Conservation (phyloP, 208 protist species). For the Acanthamoeba sp. region DNA sequence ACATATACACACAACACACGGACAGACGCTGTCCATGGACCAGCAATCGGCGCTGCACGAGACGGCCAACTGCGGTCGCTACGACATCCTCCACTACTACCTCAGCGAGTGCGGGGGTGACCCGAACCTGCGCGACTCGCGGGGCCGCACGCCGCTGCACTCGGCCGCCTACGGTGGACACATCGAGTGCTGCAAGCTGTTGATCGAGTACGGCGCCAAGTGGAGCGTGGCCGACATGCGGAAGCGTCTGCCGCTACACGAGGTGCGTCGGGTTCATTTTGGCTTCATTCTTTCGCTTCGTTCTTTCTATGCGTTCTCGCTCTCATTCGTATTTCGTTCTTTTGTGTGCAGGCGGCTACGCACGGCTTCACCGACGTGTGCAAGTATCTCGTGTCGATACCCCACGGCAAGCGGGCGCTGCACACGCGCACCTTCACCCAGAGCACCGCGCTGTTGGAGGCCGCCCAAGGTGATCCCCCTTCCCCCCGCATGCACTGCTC, state of each 20-base stretch:
- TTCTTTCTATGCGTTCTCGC: neutral
- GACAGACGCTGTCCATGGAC: constrained; percentile 30
- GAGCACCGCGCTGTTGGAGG: constrained; percentile 1
- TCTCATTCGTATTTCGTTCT: neutral
- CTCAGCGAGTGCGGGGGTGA: constrained; percentile 5
- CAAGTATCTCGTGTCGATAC: neutral
- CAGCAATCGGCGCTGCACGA: constrained; percentile 56
- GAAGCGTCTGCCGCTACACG: constrained; percentile 12
- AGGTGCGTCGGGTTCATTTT: no score
- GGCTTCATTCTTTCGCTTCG: no score
- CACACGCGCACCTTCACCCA: neutral
- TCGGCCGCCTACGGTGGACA: constrained; percentile 13
- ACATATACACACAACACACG: no score
- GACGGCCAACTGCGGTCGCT: constrained; percentile 19
- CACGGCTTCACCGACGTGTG: constrained; percentile 52
- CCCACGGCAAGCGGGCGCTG: constrained; percentile 1
- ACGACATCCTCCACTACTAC: constrained; percentile 40
- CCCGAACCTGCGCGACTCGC: constrained; percentile 33
- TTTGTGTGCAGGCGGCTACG: neutral
- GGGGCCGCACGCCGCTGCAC: constrained; percentile 40
- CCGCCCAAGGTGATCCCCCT: neutral
- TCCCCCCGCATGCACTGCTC: no score
- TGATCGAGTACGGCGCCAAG: constrained; percentile 6
- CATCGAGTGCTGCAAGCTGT: constrained; percentile 46
- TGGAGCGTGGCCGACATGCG: neutral